A percentile compares a stretch with the other conserved stretches of the same genome.
Evolutionary conservation across 2,329 filamentous ascomycete genomes (phyloP).

Genomic region (Neurospora sp.): DNA sequence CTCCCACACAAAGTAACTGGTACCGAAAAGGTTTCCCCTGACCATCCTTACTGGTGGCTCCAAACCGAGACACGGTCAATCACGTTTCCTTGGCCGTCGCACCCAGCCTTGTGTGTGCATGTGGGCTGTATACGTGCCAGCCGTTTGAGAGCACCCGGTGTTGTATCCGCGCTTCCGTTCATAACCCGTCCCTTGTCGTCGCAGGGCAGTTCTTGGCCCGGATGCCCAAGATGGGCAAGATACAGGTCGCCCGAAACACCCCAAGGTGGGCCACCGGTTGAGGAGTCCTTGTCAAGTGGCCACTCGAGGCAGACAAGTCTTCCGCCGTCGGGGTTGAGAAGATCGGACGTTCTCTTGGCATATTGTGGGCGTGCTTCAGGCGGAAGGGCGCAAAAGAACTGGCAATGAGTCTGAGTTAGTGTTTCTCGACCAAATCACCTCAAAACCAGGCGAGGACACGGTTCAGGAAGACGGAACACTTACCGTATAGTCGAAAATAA

Average conservation of each 20-base stretch:
- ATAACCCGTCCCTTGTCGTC: constrained; percentile 33
- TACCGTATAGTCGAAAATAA: constrained; percentile 56
- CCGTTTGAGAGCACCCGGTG: constrained; percentile 29
- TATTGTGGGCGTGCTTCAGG: constrained; percentile 40
- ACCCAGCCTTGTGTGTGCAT: constrained; percentile 39
- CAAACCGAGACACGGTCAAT: constrained; percentile 46
- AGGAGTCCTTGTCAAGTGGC: constrained; percentile 60
- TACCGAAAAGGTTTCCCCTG: background rate
- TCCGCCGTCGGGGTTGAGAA: constrained; percentile 36
- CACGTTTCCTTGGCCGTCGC: constrained; percentile 33
- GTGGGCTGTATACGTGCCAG: constrained; percentile 40
- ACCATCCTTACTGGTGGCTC: constrained; percentile 23
- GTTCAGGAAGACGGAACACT: constrained; percentile 10
- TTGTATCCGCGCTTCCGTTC: constrained; percentile 24
- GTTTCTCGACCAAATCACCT: background rate
- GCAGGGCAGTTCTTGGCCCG: constrained; percentile 58
- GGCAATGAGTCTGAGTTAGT: background rate
- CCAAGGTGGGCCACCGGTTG: constrained; percentile 61
- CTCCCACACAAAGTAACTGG: background rate
- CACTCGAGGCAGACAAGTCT: constrained; percentile 63
- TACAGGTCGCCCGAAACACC: constrained; percentile 60
- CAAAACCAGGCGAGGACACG: background rate
- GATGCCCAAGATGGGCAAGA: constrained; percentile 57
- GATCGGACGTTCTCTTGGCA: constrained; percentile 40
- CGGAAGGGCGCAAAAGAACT: constrained; percentile 57